Conservation (phyloP, 257 asterid species). For the Echium plantagineum region DNA sequence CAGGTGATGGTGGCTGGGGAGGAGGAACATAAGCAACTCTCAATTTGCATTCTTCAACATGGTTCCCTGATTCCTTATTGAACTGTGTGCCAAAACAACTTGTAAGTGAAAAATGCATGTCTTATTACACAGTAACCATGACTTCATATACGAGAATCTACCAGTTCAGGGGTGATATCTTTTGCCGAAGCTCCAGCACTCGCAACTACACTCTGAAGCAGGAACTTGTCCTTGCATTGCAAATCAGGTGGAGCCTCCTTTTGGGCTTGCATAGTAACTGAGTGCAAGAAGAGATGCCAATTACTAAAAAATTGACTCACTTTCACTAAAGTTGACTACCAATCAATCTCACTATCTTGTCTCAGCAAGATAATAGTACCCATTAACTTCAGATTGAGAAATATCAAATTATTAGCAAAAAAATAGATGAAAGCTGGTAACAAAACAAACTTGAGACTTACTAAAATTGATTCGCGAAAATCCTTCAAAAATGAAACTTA, state of each 20-base stretch:
- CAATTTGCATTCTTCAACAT: conserved; percentile 83
- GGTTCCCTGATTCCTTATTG: conserved; percentile 77
- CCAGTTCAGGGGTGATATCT: conserved; percentile 82
- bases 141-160: conserved; percentile 14
- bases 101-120: conserved; percentile 4
- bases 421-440: too few species aligned
- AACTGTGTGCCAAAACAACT: conserved; percentile 32
- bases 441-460: too few species aligned
- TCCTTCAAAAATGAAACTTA: neutral
- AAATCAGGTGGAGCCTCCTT: conserved; percentile 86
- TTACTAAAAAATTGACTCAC: conserved; percentile 4
- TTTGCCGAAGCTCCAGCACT: conserved; percentile 45
- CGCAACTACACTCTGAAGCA: conserved; percentile 66
- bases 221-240: conserved; percentile 96
- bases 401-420: too few species aligned
- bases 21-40: conserved; percentile 74
- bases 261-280: conserved; percentile 99
- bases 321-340: too few species aligned
- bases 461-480: too few species aligned
- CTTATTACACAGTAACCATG: neutral
- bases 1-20: conserved; percentile 85
- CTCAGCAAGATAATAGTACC: too few species aligned
- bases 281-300: conserved; percentile 16
- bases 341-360: too few species aligned
- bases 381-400: too few species aligned